These are phyloP conservation scores for Peribolospora baueri DNA, from an alignment of 768 basidiomycete genomes.

Conservation along the genomic window DNA sequence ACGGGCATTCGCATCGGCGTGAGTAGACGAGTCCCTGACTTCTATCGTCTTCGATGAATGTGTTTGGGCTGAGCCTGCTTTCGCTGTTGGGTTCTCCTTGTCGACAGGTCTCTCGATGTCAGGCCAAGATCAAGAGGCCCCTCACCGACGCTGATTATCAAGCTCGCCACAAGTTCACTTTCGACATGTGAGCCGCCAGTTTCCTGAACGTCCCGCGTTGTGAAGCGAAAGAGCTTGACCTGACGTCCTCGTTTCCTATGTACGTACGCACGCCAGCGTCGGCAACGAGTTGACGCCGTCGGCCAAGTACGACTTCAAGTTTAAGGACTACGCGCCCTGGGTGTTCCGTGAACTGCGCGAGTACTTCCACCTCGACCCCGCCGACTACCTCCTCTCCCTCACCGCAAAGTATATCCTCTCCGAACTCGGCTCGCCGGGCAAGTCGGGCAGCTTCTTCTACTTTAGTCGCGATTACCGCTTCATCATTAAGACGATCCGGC, in stretches of 20 bases:
- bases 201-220: not conserved
- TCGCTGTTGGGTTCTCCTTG: not conserved
- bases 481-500: conserved; percentile 97
- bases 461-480: conserved; percentile 96
- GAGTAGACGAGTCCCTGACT: conserved; percentile 16
- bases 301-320: conserved; percentile 97
- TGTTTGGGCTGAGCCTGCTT: not conserved
- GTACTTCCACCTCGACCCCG: conserved; percentile 82
- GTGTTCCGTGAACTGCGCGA: conserved; percentile 89
- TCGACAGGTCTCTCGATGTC: conserved; percentile 66
- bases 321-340: conserved; percentile 98
- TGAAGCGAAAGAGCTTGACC: conserved; percentile 1
- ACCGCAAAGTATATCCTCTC: conserved; percentile 95
- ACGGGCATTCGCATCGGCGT: conserved; percentile 92
- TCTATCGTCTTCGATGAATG: not conserved
- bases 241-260: not conserved
- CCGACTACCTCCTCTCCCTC: conserved; percentile 86
- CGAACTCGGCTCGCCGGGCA: conserved; percentile 90
- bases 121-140: conserved; percentile 73
- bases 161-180: conserved; percentile 79
- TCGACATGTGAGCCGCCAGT: conserved; percentile 56
- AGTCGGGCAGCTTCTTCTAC: conserved; percentile 97
- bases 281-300: conserved; percentile 97
- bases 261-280: conserved; percentile 28
- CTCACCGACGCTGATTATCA: conserved; percentile 66